Evolutionary conservation across 164 flowering plant species (phyloP), one percentile per base, ranked within the genome.

Genomic region (Macadamia integrifolia): DNA sequence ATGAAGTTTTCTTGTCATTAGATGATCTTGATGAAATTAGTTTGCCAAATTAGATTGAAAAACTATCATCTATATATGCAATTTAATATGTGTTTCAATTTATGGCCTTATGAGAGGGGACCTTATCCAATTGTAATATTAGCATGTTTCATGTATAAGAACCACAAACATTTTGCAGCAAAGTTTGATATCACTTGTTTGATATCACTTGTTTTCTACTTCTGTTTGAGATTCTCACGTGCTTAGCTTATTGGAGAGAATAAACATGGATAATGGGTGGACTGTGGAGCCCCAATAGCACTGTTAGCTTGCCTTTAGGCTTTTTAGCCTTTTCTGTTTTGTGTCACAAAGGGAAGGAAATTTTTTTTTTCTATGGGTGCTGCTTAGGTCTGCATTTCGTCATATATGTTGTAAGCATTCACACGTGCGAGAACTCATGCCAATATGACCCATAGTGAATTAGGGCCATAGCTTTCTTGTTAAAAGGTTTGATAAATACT

Each of bases 21-120:
- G 97, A 91, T 60, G 97, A 91, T 72, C 80, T 85, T 10, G 94
- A 91, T 56, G 97, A 91, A 72, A 85, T 87, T 68, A 86, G 86
- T 75, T 73, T 82, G 61, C 92, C 91, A 23, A 78, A 81, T 72
- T 83, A 80, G 66, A 52, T 71, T 4, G 18, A 15, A 59, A 29
- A 35, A 35, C 40, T 23, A 23, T 23, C 23, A 23, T 23, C 23
- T 23, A 23, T 23, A 23, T 23, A 23, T 23, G 23, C 23, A 23
- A 23, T 23, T 23, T 23, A 23, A 35, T 2, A 35, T 35, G 40
- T 35, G 40, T 2, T 35, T 35, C 23, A 23, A 23, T 23, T 35
- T 35, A 35, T 31, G 15, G 18, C 7, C 0, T 40, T 49, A 30
- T 61, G 66, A 48, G 55, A 46, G 18, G 15, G 8, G 9, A 6